Base-by-base conservation (phyloP, 495 filamentous ascomycete genomes). In the Polyplosphaeria fusca region DNA sequence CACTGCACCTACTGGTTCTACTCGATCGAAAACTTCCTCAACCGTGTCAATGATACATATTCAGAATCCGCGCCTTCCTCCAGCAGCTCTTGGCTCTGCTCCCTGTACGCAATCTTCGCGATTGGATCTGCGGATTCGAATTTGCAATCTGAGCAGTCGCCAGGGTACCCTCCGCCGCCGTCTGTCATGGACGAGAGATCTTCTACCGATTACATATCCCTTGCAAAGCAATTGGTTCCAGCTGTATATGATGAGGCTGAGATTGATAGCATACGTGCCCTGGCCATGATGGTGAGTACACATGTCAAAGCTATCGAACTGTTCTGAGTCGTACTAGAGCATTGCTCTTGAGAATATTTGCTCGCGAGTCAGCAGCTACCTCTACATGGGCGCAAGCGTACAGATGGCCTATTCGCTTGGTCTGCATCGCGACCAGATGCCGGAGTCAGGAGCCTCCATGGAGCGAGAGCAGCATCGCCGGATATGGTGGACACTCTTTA, bases 401-500 rank as follows among this genome's bases (percentile, higher is more conserved):
- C 64, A 62, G 20, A 69, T 69, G 48, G 67, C 67, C n/a, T 69
- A 63, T 40, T 67, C 67, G 5, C 55, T 69, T 22, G 67, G 67
- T 3, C 39, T 69, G n/a, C 67, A 69, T 20, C 64, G 63, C 14
- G 61, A 69, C 24, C 63, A 65, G 47, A 50, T 59, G 20, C 64
- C 61, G 1, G 54, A 53, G 20, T 62, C 61, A 5, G 57, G 60
- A 19, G 44, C 27, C 9, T 53, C 55, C 3, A 52, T 67, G 40
- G 63, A 64, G 23, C 49, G 64, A 38, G 60, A 69, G 40, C 53
- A 65, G 30, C 59, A 67, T 35, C 41, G 59, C 26, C 20, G 59
- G 20, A 54, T 62, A 24, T 62, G 59, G 59, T 62, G 59, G 59
- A 62, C 59, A 0, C 16, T 62, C 13, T 62, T 56, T 26, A 56